Base-by-base conservation (phyloP, 129 eudicot genomes). In the Heracleum sosnowskyi region DNA sequence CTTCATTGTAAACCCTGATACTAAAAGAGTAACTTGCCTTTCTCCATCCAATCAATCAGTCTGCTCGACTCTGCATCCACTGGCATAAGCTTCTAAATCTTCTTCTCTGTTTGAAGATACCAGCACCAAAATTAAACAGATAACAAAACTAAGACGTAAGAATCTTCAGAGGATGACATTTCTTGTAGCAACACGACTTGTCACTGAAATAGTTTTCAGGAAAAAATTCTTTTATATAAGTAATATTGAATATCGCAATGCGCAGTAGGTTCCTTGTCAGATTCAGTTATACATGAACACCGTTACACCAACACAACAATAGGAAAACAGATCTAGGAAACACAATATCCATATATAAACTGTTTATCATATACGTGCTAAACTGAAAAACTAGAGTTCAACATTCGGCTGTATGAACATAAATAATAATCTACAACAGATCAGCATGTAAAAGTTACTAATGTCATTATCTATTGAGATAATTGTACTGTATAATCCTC, bases 1-100 rank as follows among this genome's bases (percentile, higher is more conserved):
- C 45, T 39, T 72, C 55, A 68, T 62, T 39, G 28, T 57, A 72
- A 74, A 37, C 79, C 46, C 72, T 53, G 36, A 42, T 40, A 34
- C 36, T 73, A n/a, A 46, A 47, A 75, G 28, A 80, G 80, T 24
- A 40, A 77, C 60, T 71, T 81, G 81, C 97, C 97, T 96, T 96
- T 96, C 90, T 96, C 99, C 99, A 92, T 96, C 99, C 97, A 96
- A 81, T 96, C 99, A 81, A 96, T 87, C 47, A 96, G 90, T 79
- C 99, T 90, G 39, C 99, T 93, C 12, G 99, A 92, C 85, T 96
- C 99, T 7, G 88, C 91, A 89, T 96, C 99, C 96, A 92, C 78
- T 44, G 99, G 99, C 99, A 92, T 90, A 44, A 96, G 97, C 90
- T 92, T 92, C 88, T 96, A 92, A 73, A 96, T 92, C 91, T 96